These are phyloP conservation scores for Suillus tomentosus DNA, from an alignment of 768 basidiomycete species.

Conservation along the genomic window DNA sequence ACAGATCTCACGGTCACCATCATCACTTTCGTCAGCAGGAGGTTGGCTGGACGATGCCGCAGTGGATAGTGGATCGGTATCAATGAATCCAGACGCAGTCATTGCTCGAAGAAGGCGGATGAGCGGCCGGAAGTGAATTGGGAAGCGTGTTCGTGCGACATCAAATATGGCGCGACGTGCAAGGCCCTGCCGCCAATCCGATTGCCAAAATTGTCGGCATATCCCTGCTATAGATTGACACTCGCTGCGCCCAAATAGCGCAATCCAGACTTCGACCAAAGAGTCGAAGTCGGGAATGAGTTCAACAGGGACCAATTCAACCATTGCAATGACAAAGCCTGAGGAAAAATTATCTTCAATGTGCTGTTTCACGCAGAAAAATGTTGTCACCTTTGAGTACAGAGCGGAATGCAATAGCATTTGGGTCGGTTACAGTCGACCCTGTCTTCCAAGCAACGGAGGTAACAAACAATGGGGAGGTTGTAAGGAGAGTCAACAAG, in stretches of 20 bases:
- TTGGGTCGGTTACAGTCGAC: constrained; percentile 71
- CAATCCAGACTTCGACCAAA: constrained; percentile 76
- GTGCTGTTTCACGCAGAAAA: not conserved
- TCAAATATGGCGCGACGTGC: constrained; percentile 82
- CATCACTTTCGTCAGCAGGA: constrained; percentile 39
- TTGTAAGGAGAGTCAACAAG: constrained; percentile 58
- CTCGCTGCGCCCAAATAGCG: constrained; percentile 76
- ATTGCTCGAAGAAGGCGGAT: constrained; percentile 74
- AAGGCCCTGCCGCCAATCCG: constrained; percentile 67
- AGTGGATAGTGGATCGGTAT: constrained; percentile 67
- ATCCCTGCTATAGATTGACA: constrained; percentile 62
- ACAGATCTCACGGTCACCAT: constrained; percentile 59
- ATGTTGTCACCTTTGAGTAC: constrained; percentile 73
- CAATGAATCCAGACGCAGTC: constrained; percentile 75
- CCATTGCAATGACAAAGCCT: constrained; percentile 78
- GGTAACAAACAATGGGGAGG: constrained; percentile 77
- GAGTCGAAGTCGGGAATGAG: constrained; percentile 73
- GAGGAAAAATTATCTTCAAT: constrained; percentile 12
- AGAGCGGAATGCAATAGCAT: constrained; percentile 77
- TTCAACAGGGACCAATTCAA: constrained; percentile 76
- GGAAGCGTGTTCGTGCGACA: constrained; percentile 80
- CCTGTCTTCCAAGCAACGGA: constrained; percentile 67
- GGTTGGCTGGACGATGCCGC: constrained; percentile 43
- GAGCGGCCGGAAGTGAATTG: constrained; percentile 72
- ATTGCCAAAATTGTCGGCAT: constrained; percentile 81